Percentiles rank a stretch among this genome's conserved stretches.
Conservation (phyloP, 2,329 filamentous ascomycete genomes). For the Thelonectria rubi region DNA sequence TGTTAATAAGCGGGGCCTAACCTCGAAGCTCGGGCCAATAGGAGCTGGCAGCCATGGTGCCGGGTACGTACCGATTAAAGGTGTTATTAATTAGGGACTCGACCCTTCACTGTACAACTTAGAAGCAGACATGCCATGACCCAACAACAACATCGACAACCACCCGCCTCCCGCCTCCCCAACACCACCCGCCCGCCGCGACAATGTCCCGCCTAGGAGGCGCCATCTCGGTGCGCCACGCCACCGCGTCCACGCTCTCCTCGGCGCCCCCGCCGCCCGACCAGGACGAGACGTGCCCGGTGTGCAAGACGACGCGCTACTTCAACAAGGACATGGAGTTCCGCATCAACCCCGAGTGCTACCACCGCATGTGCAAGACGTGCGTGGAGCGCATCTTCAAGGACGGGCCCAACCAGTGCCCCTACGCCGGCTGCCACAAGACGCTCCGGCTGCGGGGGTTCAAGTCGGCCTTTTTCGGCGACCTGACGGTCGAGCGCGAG, state of each 20-base stretch:
- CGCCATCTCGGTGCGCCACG: constrained; percentile 44
- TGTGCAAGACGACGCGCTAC: constrained; percentile 97
- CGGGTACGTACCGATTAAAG: too few relatives aligned
- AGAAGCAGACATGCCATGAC: too few relatives aligned
- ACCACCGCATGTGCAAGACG: constrained; percentile 97
- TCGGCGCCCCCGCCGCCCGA: constrained; percentile 34
- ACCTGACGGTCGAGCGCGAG: constrained; percentile 88
- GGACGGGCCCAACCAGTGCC: constrained; percentile 89
- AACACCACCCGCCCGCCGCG: not conserved
- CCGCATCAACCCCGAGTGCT: constrained; percentile 97
- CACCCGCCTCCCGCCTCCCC: not conserved
- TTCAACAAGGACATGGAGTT: constrained; percentile 94
- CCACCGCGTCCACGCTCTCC: constrained; percentile 25
- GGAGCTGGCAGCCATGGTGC: not conserved
- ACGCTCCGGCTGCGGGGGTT: constrained; percentile 88
- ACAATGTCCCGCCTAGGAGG: constrained; percentile 43
- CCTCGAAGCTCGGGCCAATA: constrained; percentile 32
- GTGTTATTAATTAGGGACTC: too few relatives aligned
- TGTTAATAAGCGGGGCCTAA: constrained; percentile 1
- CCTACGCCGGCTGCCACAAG: constrained; percentile 86
- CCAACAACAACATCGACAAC: not conserved
- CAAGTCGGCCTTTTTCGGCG: constrained; percentile 87
- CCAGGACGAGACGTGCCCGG: constrained; percentile 82
- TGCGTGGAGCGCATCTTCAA: constrained; percentile 96
- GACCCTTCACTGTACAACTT: too few relatives aligned